A percentile compares a stretch with the other conserved stretches of the same genome.
phyloP scores from a whole-genome alignment of 2,329 filamentous ascomycete species.

The Neophaeococcomyces mojaviensis region DNA sequence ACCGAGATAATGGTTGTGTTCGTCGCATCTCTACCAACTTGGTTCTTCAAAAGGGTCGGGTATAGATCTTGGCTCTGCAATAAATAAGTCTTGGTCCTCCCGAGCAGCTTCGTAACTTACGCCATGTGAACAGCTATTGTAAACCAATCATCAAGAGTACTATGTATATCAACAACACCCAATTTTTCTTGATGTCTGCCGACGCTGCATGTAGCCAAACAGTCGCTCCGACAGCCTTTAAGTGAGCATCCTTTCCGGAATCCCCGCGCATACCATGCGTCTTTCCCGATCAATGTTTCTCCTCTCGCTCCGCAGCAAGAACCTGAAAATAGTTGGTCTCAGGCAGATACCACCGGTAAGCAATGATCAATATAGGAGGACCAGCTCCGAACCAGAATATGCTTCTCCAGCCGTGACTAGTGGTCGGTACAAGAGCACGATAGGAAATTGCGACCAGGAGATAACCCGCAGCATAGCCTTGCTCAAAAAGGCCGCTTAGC shows the following conservation, averaged over 20 bases:
- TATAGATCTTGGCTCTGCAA: conserved; percentile 31
- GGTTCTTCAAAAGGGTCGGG: conserved; percentile 34
- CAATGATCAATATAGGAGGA: conserved; percentile 70
- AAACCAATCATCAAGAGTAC: conserved; percentile 31
- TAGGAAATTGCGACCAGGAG: conserved; percentile 50
- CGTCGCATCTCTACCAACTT: conserved; percentile 26
- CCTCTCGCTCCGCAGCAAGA: conserved; percentile 16
- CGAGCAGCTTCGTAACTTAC: background rate
- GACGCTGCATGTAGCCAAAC: conserved; percentile 6
- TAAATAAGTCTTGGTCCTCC: background rate
- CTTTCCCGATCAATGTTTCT: conserved; percentile 2
- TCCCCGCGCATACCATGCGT: background rate
- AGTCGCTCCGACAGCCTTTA: conserved; percentile 8
- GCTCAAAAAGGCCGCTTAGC: conserved; percentile 54
- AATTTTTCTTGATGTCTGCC: conserved; percentile 8
- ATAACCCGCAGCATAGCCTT: conserved; percentile 57
- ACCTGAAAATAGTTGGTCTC: conserved; percentile 66
- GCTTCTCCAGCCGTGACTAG: conserved; percentile 70
- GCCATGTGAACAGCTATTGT: conserved; percentile 31
- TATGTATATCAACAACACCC: conserved; percentile 32
- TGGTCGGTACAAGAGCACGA: conserved; percentile 52
- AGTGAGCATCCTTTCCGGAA: too few species aligned
- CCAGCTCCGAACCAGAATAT: conserved; percentile 82
- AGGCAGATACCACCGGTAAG: conserved; percentile 66
- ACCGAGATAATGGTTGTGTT: conserved; percentile 30